Evolutionary conservation across 805 yeast species (phyloP), one percentile per base, ranked within the genome.

Genomic region (Kodamaea leandrae): DNA sequence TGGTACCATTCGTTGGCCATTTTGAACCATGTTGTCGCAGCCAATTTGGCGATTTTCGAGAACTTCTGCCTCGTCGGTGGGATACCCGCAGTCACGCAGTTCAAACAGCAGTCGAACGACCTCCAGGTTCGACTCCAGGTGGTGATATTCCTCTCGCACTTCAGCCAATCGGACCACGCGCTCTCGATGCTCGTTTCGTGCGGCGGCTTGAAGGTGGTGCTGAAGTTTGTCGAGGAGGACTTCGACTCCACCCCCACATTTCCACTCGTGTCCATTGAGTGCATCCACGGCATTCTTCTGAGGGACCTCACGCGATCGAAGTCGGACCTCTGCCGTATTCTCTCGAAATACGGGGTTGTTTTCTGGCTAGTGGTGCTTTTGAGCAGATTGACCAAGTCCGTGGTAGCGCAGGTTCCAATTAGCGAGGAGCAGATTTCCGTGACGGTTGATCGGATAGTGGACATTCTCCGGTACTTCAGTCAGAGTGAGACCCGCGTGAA

Each of bases 401-500:
- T 38, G 40, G 26, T 34, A 43, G 16, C 34, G n/a, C 38, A 36
- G 32, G 34, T 24, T 8, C 28, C 41, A 14, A 26, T 44, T 15
- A 29, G 29, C 8, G 32, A 36, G 16, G 33, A 29, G 6, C 34
- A 29, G 13, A 28, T 45, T 3, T 33, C 37, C 3, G 18, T 20
- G 1, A 41, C 55, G 1, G 50, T 64, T 3, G 64, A 66, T 29
- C 57, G 61, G 39, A 57, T 66, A 6, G 55, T 74, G 19, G 58
- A 58, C 13, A 69, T 74, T 4, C 46, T 68, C n/a, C 61, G 60
- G 39, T 58, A 53, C 27, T 72, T 75, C 50, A 71, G 74, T 26
- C 73, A 68, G 39, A 63, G 76, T 2, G 80, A 76, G 36, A 66
- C 69, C 1, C 60, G 67, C 36, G 76, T 75, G 9, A 54, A 77